Evolutionary conservation across 2,329 filamentous ascomycete genomes (phyloP), one percentile per base, ranked within the genome.

Genomic region (Penicillium sp.): DNA sequence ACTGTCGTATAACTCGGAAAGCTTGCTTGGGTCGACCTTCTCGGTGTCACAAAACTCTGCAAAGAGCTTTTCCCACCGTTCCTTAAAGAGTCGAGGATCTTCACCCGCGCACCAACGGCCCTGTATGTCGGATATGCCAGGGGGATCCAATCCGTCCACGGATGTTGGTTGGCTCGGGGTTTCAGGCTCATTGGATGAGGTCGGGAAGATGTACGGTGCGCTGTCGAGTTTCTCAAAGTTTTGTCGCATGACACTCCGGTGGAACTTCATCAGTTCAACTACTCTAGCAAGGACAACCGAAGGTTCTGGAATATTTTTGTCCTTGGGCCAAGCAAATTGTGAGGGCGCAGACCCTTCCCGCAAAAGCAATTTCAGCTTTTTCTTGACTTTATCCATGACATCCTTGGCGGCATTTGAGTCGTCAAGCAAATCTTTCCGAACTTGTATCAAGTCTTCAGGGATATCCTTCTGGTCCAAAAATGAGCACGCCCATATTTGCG

Each of bases 381-480:
- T 98, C 78, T 98, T 98, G 49, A 98, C 93, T 71, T 95, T 96
- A 72, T 98, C 94, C 87, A 96, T 98, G 64, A 95, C 89, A 66
- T 98, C 93, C 68, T 98, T 98, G 51, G 93, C 93, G 4, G 93
- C 93, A 68, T 98, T 98, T 0, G 90, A 97, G 66, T 98, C 93
- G 66, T 98, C 93, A 3, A 98, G 75, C 6, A 98, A 78, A 69
- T 97, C 90, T 66, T 98, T 98, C 46, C 93, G 84, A 49, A 97
- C 84, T 31, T 83, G 85, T 55, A 98, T 95, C 57, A 88, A 88
- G 61, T 95, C 87, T 22, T 88, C 81, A 0, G 86, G 81, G 15
- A 96, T 76, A 48, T 96, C 87, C 66, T 94, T 88, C 63, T 88
- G 82, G 44, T 88, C 86, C 38, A 97, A 74, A 67, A 98, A 98